Evolutionary conservation across 768 basidiomycete species (phyloP).

Genomic region (Tulasnella sp.): DNA sequence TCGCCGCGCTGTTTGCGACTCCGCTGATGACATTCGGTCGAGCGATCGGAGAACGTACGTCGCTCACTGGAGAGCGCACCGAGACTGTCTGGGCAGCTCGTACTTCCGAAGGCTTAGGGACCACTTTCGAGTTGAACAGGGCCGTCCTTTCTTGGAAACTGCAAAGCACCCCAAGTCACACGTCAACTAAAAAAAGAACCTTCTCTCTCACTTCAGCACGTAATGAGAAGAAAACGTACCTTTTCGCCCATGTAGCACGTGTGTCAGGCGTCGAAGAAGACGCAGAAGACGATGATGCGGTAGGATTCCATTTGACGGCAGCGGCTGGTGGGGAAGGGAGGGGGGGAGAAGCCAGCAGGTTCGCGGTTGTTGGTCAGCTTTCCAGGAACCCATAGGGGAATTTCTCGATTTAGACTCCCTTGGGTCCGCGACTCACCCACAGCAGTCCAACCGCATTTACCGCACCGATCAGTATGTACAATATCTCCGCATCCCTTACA

Average conservation of each 20-base stretch:
- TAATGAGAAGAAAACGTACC: constrained; percentile 54
- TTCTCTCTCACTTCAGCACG: constrained; percentile 38
- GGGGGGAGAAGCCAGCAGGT: neutral
- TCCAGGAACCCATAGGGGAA: neutral
- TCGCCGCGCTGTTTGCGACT: neutral
- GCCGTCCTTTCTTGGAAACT: neutral
- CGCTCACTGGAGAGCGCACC: constrained; percentile 1
- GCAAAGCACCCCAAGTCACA: neutral
- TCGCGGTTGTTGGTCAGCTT: constrained; percentile 7
- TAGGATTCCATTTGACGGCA: constrained; percentile 58
- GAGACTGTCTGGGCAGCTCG: neutral
- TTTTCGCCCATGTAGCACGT: constrained; percentile 75
- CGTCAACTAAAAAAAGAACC: neutral
- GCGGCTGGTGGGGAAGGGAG: constrained; percentile 49
- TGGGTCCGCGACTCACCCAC: constrained; percentile 51
- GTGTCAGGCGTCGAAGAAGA: constrained; percentile 38
- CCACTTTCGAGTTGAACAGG: constrained; percentile 18
- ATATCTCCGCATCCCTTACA: constrained; percentile 85
- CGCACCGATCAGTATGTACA: constrained; percentile 56
- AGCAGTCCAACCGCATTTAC: constrained; percentile 73
- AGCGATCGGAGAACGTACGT: neutral
- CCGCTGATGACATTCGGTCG: neutral
- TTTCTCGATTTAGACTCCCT: constrained; percentile 37
- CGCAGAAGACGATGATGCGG: neutral
- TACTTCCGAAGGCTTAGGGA: neutral